Percentiles rank a stretch among this genome's conserved stretches.
phyloP scores from a whole-genome alignment of 129 eudicot species.

The Erigeron canadensis region DNA sequence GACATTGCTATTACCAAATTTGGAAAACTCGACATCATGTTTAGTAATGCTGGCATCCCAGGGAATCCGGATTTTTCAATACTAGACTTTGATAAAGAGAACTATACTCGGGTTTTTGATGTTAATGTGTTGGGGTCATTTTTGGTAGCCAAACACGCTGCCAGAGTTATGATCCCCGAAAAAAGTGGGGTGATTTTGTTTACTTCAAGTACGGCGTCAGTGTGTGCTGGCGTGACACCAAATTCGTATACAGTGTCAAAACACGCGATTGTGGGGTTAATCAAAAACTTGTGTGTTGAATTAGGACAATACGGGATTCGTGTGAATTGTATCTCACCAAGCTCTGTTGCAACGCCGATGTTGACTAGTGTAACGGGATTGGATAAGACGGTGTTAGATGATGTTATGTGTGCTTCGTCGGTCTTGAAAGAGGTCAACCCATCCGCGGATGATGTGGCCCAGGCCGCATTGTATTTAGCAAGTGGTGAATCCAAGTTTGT shows the following conservation, averaged over 20 bases:
- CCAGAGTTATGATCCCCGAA: not conserved
- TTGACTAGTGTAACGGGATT: not conserved
- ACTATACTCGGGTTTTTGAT: not conserved
- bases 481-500: not conserved
- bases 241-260: not conserved
- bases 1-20: not conserved
- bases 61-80: not conserved
- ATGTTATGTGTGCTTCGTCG: not conserved
- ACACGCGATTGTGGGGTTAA: not conserved
- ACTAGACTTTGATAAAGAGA: not conserved
- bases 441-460: not conserved
- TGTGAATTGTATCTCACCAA: not conserved
- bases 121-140: not conserved
- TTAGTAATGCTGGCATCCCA: constrained; percentile 4
- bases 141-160: constrained; percentile 5
- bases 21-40: not conserved
- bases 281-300: constrained; percentile 2
- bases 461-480: not conserved
- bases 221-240: not conserved
- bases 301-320: constrained; percentile 3
- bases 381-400: not conserved
- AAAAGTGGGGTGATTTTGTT: not conserved
- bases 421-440: not conserved
- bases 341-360: not conserved
- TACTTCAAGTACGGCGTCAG: not conserved